Evolutionary conservation across 2,329 filamentous ascomycete species (phyloP), one percentile per base, ranked within the genome.

Genomic region (Hirsutella thompsonii): DNA sequence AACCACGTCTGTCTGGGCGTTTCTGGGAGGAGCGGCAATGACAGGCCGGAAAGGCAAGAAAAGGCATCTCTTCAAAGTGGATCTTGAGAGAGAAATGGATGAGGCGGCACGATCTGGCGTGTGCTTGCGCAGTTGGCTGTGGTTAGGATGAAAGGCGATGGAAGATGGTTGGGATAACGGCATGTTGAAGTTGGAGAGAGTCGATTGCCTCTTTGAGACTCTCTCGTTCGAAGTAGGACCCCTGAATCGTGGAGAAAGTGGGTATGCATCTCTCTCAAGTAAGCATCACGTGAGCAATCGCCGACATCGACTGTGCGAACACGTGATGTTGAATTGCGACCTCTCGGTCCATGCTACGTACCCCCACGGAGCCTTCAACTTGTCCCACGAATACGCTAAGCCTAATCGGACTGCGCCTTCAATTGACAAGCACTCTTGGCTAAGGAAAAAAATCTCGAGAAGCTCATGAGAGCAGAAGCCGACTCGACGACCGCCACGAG

Each of bases 401-500:
- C 18, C 40, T 14, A 29, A 44, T 44, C 39, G 28, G 45, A 36
- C 18, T 28, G n/a, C n/a, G 32, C n/a, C 28, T 26, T 26, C 37
- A 47, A 40, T 47, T 40, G 36, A n/a, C 26, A 28, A 40, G 28
- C 38, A 35, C 42, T 29, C 34, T 20, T 39, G 41, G 40, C 19
- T 45, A 26, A 47, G 51, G 55, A n/a, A 13, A 55, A 58, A 59
- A 59, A 56, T 52, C 54, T 58, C 54, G 28, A 47, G n/a, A n/a
- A n/a, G 47, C 52, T 40, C 32, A 34, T 34, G 32, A 8, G 6
- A 19, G 32, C 32, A 34, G 8, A 18, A 34, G n/a, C 32, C 32
- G 16, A 8, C 14, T 19, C 16, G 11, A 16, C 32, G 30, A n/a
- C 30, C 32, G 5, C 14, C 16, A 18, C 14, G 18, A 1, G 6